These are phyloP conservation scores for Aschersonia sp. DNA, from an alignment of 2,329 filamentous ascomycete species.

Conservation along the genomic window DNA sequence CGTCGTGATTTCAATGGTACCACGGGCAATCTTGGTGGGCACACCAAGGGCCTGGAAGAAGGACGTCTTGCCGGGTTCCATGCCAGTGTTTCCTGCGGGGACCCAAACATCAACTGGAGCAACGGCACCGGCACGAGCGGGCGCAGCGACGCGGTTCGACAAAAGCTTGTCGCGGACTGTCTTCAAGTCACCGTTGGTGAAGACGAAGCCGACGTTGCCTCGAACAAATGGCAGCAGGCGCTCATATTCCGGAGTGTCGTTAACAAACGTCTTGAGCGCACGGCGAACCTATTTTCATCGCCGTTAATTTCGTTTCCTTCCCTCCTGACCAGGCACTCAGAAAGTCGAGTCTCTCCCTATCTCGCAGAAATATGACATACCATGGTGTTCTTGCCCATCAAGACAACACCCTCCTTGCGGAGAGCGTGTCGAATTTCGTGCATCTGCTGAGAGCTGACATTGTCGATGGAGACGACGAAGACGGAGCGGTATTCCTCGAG, in stretches of 20 bases:
- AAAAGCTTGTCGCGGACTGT: slow-evolving; percentile 85
- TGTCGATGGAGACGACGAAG: slow-evolving; percentile 96
- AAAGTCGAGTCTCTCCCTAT: no score
- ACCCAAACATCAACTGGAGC: slow-evolving; percentile 89
- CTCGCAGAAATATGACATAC: slow-evolving; percentile 27
- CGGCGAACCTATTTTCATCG: slow-evolving; percentile 64
- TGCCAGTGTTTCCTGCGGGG: slow-evolving; percentile 97
- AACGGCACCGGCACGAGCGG: slow-evolving; percentile 92
- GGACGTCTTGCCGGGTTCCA: slow-evolving; percentile 99
- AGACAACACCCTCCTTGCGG: slow-evolving; percentile 80
- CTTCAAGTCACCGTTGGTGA: slow-evolving; percentile 97
- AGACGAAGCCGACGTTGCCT: slow-evolving; percentile 98
- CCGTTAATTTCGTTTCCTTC: background rate
- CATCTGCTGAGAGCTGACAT: slow-evolving; percentile 99
- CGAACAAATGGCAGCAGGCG: slow-evolving; percentile 89
- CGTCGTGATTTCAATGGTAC: slow-evolving; percentile 99
- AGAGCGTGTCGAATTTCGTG: slow-evolving; percentile 96
- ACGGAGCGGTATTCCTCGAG: slow-evolving; percentile 94
- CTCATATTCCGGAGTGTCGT: slow-evolving; percentile 92
- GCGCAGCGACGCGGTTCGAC: slow-evolving; percentile 91
- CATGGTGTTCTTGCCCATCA: slow-evolving; percentile 99
- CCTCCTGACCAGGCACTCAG: no score
- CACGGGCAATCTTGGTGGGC: slow-evolving; percentile 99
- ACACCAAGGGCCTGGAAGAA: slow-evolving; percentile 99
- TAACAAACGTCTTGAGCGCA: slow-evolving; percentile 88